phyloP scores from a whole-genome alignment of 441 rosid species.

The Metrosideros polymorpha region DNA sequence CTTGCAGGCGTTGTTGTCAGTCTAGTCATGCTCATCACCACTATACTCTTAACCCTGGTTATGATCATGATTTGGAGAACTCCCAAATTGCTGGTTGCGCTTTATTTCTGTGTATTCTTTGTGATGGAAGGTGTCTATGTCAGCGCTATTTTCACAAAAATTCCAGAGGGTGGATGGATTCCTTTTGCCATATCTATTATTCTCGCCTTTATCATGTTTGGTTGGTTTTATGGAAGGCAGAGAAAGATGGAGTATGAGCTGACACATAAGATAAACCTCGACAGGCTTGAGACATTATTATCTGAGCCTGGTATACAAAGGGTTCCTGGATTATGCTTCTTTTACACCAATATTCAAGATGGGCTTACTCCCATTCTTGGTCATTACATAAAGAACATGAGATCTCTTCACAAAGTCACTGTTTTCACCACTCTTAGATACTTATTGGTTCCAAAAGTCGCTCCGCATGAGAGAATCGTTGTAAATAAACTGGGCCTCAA shows the following conservation, averaged over 20 bases:
- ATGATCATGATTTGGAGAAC: slow-evolving; percentile 65
- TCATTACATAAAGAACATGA: slow-evolving; percentile 50
- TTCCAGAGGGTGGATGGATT: slow-evolving; percentile 64
- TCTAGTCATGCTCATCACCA: slow-evolving; percentile 61
- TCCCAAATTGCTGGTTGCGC: slow-evolving; percentile 20
- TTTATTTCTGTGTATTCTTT: slow-evolving; percentile 39
- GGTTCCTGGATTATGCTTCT: slow-evolving; percentile 59
- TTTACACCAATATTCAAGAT: slow-evolving; percentile 56
- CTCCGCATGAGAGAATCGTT: slow-evolving; percentile 32
- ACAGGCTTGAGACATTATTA: slow-evolving; percentile 26
- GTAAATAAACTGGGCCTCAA: slow-evolving; percentile 22
- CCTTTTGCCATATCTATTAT: slow-evolving; percentile 56
- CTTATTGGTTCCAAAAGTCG: slow-evolving; percentile 48
- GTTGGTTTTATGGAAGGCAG: slow-evolving; percentile 66
- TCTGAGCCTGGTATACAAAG: slow-evolving; percentile 42
- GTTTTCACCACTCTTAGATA: slow-evolving; percentile 45
- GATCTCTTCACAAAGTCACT: slow-evolving; percentile 50
- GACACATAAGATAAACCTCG: slow-evolving; percentile 35
- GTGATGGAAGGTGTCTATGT: slow-evolving; percentile 60
- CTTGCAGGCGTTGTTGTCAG: slow-evolving; percentile 61
- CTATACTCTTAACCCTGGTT: slow-evolving; percentile 38
- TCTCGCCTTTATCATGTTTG: slow-evolving; percentile 57
- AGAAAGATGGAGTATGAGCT: slow-evolving; percentile 53
- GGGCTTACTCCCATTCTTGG: slow-evolving; percentile 57
- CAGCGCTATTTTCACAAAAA: slow-evolving; percentile 51